Base-by-base conservation (phyloP, 352 stramenopile genomes). In the Phytophthora citrophthora region DNA sequence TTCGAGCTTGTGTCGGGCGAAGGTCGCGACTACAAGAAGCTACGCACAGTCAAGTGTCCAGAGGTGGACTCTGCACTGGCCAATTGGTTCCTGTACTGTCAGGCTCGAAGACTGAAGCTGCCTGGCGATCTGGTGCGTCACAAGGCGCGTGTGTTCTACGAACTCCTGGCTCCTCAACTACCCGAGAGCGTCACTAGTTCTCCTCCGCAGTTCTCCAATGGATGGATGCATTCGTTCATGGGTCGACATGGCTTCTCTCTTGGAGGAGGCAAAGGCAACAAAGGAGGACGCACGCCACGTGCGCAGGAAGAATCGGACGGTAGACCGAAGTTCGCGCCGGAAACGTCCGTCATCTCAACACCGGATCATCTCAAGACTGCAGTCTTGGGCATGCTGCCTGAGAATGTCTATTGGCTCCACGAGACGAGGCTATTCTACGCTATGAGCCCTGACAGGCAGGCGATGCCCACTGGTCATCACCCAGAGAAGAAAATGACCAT, bases 211-310 rank as follows among this genome's bases (percentile, higher is more conserved):
- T 95, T 95, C 56, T 95, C 84, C n/a, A 95, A 95, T 61, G 86
- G 86, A 1, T 95, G 86, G 86, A 78, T 95, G 73, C 85, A 91
- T 54, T 93, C 83, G 27, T 95, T 93, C 53, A 86, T 93, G 71
- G 79, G 74, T 4, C 73, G 86, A 40, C 83, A 94, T 48, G 83
- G 84, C 1, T 93, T 93, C 52, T 82, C 80, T 27, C 49, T 74
- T 1, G 65, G 55, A 38, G 61, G 61, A 41, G 56, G 59, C 38
- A 77, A 66, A 58, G 55, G 60, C 46, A 62, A n/a, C 31, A 74
- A 54, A 59, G 54, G 61, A 40, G 49, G 44, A 41, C 51, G 47
- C 5, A 20, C 39, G 9, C 4, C 26, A 15, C 70, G 70, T 31
- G 70, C 64, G 13, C 24, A 52, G 4, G 63, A 78, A 27, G 57